Evolutionary conservation across 164 flowering plant species (phyloP).

Genomic region (Macadamia tetraphylla): DNA sequence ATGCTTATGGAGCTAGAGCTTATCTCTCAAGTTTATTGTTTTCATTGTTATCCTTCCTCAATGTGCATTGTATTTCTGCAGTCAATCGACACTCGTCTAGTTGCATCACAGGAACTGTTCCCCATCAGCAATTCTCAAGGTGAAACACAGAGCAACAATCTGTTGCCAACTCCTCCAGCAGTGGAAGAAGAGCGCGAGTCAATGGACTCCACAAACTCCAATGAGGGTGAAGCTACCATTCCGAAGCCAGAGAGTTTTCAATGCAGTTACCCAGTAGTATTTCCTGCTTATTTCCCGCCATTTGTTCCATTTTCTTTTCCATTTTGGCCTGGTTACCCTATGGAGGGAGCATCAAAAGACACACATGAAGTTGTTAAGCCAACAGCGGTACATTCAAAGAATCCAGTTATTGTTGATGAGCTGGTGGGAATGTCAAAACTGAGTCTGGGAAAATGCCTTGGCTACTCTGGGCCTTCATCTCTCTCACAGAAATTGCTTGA

Average conservation of each 20-base stretch:
- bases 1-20: neutral
- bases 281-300: conserved; percentile 62
- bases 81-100: conserved; percentile 40
- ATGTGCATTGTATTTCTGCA: conserved; percentile 23
- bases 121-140: conserved; percentile 32
- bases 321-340: conserved; percentile 37
- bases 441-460: conserved; percentile 58
- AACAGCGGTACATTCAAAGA: conserved; percentile 67
- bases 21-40: neutral
- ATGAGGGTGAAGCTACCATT: conserved; percentile 36
- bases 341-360: conserved; percentile 35
- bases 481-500: conserved; percentile 52
- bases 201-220: conserved; percentile 76
- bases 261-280: conserved; percentile 44
- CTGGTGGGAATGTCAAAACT: conserved; percentile 78
- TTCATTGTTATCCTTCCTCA: neutral
- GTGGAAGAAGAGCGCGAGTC: conserved; percentile 79
- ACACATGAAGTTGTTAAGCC: conserved; percentile 77
- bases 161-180: conserved; percentile 36
- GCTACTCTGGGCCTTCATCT: conserved; percentile 35
- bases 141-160: conserved; percentile 34
- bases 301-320: conserved; percentile 56
- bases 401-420: conserved; percentile 78
- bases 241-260: conserved; percentile 41
- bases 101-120: conserved; percentile 47